These are phyloP conservation scores for Iberis amara DNA, from an alignment of 441 rosid genomes.

Conservation along the genomic window DNA sequence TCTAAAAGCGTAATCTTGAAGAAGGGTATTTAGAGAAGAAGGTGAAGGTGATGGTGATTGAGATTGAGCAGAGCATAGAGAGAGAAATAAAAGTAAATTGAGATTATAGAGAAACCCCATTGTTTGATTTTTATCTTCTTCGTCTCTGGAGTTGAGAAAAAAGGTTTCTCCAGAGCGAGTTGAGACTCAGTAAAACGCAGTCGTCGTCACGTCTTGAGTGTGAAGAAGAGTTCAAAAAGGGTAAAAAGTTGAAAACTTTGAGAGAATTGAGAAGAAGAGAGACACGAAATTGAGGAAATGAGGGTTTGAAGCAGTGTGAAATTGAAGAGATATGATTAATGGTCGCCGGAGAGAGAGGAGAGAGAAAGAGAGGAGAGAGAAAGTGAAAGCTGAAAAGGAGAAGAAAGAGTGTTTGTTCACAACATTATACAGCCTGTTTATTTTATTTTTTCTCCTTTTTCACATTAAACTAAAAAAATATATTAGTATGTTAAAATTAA, in stretches of 20 bases:
- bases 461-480: background rate
- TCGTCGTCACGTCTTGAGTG: conserved; percentile 32
- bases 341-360: conserved; percentile 28
- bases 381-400: conserved; percentile 29
- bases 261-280: background rate
- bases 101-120: conserved; percentile 28
- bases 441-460: conserved; percentile 28
- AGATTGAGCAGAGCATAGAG: conserved; percentile 27
- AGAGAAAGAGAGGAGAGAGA: conserved; percentile 18
- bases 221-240: background rate
- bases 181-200: conserved; percentile 29
- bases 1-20: conserved; percentile 73
- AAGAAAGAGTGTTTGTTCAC: conserved; percentile 32
- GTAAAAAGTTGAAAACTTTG: background rate
- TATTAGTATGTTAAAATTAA: too few relatives aligned
- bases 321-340: conserved; percentile 27
- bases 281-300: conserved; percentile 16
- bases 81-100: conserved; percentile 26
- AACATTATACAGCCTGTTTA: conserved; percentile 33
- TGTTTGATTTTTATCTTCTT: background rate
- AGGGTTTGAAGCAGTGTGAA: conserved; percentile 10
- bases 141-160: conserved; percentile 24
- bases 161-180: conserved; percentile 30
- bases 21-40: conserved; percentile 62
- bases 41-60: conserved; percentile 32